A percentile compares a stretch with the other conserved stretches of the same genome.
Evolutionary conservation across 495 filamentous ascomycete genomes (phyloP).

Genomic region (Evansstolkia leycettana): DNA sequence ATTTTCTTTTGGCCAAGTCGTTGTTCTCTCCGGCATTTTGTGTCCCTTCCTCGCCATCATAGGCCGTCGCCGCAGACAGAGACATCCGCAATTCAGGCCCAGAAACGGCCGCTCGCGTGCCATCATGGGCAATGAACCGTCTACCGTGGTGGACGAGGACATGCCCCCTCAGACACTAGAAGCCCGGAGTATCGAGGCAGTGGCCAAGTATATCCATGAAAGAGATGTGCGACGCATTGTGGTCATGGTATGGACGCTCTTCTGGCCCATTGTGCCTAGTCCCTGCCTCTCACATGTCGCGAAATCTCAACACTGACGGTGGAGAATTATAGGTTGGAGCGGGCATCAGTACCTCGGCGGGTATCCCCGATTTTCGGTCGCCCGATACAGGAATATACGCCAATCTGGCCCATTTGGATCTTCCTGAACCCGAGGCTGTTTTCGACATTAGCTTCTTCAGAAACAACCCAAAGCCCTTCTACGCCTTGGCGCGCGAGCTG

Average conservation of each 20-base stretch:
- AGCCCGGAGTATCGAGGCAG: constrained; percentile 51
- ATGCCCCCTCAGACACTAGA: constrained; percentile 51
- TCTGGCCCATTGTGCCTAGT: neutral
- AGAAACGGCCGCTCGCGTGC: constrained; percentile 10
- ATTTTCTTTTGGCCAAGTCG: too few relatives aligned
- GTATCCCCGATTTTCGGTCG: constrained; percentile 71
- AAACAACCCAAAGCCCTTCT: constrained; percentile 78
- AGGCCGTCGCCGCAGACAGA: constrained; percentile 22
- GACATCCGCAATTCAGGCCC: constrained; percentile 13
- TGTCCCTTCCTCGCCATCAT: constrained; percentile 11
- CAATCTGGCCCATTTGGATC: constrained; percentile 70
- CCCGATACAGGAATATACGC: constrained; percentile 51
- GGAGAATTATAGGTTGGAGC: constrained; percentile 27
- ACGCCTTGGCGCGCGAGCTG: constrained; percentile 77
- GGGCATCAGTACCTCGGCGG: constrained; percentile 64
- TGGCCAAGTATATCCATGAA: constrained; percentile 65
- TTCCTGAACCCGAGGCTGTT: constrained; percentile 64
- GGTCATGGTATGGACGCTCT: constrained; percentile 46
- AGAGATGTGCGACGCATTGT: constrained; percentile 57
- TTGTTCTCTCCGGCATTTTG: neutral
- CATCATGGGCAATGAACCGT: constrained; percentile 62
- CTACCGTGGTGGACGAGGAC: constrained; percentile 47
- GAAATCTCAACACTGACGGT: neutral
- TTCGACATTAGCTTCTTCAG: constrained; percentile 83
- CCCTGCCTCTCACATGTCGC: neutral